A percentile compares a stretch with the other conserved stretches of the same genome.
Evolutionary conservation across 169 alveolate genomes (phyloP).

Genomic region (Eimeria falciformis): DNA sequence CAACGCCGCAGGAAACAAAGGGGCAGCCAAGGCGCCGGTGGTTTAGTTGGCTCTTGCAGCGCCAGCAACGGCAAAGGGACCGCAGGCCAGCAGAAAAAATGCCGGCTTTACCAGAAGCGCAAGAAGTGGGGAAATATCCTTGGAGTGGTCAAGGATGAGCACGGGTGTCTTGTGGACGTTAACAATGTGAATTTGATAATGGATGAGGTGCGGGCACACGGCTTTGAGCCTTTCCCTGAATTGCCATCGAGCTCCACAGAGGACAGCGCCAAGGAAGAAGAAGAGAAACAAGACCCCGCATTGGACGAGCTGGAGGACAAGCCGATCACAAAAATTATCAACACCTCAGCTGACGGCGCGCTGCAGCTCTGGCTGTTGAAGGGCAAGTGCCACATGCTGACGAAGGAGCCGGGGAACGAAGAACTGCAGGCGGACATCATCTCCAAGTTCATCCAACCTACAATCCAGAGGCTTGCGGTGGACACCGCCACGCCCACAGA

Average conservation of each 20-base stretch:
- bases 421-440: slow-evolving; percentile 12
- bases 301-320: neutral
- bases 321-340: neutral
- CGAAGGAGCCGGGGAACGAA: slow-evolving; percentile 20
- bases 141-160: neutral
- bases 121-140: neutral
- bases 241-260: neutral
- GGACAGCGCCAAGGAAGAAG: neutral
- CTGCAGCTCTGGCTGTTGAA: slow-evolving; percentile 57
- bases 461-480: neutral
- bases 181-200: neutral
- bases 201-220: neutral
- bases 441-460: neutral
- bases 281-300: neutral
- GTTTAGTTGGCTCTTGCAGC: neutral
- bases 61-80: neutral
- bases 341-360: neutral
- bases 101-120: slow-evolving; percentile 13
- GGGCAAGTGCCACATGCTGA: neutral
- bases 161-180: neutral
- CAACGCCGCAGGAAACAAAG: neutral
- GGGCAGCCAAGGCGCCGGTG: neutral
- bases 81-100: neutral
- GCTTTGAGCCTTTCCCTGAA: slow-evolving; percentile 15
- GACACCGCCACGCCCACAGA: neutral